Base-by-base conservation (phyloP, 306 rosid species). In the Quillaja saponaria region DNA sequence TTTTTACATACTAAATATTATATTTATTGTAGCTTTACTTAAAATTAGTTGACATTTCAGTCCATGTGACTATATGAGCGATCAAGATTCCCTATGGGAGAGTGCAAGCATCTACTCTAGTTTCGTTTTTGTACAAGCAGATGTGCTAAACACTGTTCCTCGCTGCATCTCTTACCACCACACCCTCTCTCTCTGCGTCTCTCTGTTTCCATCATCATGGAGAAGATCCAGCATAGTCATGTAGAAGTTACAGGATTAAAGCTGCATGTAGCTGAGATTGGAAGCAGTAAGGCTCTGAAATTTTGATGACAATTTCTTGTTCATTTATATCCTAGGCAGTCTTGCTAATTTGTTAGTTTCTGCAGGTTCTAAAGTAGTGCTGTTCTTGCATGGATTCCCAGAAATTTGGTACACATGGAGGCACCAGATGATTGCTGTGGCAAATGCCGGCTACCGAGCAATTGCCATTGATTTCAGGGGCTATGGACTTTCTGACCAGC, bases 401-500 rank as follows among this genome's bases (percentile, higher is more conserved):
- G 96, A 88, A 65, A 83, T 85, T 40, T 88, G 92, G 92, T 88
- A 88, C 37, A 71, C 92, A 46, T 88, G 92, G 90, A 81, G 90
- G 72, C 69, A 83, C 78, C 96, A 88, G 55, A 74, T 88, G 92
- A 61, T 82, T 39, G 83, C 80, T 51, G 79, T 63, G n/a, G 96
- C 90, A 55, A 67, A 75, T 64, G 72, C 77, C 6, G 96, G 96
- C 33, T 80, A 82, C 40, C 69, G 90, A 9, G 92, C 90, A 1
- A 72, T 88, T 46, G 84, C 96, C 64, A 33, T 78, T 8, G 96
- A 88, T 66, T 81, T 81, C 64, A 66, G 92, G 67, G 96, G 96
- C 50, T 88, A 82, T 81, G 96, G 96, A 64, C 90, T 81, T 21
- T 85, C 96, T 9, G 78, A 88, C 11, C 84, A 82, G 52, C 92